Conservation (phyloP, 257 asterid species). For the Thymus mandschuricus region DNA sequence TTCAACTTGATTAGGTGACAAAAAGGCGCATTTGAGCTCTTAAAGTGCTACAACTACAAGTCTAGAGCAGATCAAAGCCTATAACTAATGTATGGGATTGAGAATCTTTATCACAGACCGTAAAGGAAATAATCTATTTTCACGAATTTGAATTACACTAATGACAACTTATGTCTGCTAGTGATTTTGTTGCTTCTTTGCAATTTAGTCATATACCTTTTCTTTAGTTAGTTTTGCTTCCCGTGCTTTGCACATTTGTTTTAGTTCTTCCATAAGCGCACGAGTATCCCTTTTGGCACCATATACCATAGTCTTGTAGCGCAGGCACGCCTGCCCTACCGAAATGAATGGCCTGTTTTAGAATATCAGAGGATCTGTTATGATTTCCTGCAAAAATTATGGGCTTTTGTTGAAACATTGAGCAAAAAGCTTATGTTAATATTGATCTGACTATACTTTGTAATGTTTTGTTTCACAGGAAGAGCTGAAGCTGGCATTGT, state of each 20-base stretch:
- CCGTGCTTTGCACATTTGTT: neutral
- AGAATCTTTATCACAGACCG: too few species aligned
- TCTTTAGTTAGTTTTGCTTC: neutral
- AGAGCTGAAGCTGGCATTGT: slow-evolving; percentile 84
- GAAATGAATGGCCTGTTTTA: too few species aligned
- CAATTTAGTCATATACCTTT: neutral
- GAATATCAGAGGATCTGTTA: too few species aligned
- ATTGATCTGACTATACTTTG: neutral
- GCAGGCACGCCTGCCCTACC: too few species aligned
- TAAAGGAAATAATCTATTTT: too few species aligned
- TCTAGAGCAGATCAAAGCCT: too few species aligned
- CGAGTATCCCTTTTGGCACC: too few species aligned
- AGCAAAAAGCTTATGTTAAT: neutral
- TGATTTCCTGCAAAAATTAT: too few species aligned
- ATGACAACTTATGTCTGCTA: neutral
- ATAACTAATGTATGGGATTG: too few species aligned
- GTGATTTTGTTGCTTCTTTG: neutral
- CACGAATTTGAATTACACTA: neutral
- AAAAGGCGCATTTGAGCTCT: neutral
- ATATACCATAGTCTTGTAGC: too few species aligned
- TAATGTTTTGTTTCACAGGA: slow-evolving; percentile 50
- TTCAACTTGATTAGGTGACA: neutral
- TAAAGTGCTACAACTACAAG: neutral
- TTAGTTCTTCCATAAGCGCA: neutral
- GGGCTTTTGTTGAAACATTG: too few species aligned